A percentile compares a stretch with the other conserved stretches of the same genome.
These are phyloP conservation scores for Fusarium lateritium DNA, from an alignment of 2,329 filamentous ascomycete genomes.

Conservation along the genomic window DNA sequence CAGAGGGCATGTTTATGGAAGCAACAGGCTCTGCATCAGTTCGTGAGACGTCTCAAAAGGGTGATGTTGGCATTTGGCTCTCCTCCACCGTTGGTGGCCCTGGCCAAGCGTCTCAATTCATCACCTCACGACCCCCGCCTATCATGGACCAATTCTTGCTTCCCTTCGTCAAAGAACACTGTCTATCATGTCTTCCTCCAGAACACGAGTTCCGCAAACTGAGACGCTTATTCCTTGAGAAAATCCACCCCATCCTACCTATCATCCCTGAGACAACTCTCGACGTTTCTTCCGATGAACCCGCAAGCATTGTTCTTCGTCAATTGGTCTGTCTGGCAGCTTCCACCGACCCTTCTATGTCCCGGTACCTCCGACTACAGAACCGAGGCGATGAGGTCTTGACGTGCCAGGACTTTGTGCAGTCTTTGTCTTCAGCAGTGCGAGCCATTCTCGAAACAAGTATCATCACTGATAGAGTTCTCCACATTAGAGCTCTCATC, in stretches of 20 bases:
- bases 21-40: slow-evolving; percentile 59
- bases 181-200: slow-evolving; percentile 64
- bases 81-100: slow-evolving; percentile 49
- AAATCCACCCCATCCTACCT: slow-evolving; percentile 69
- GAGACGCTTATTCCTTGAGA: slow-evolving; percentile 63
- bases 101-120: slow-evolving; percentile 55
- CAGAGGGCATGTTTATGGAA: slow-evolving; percentile 72
- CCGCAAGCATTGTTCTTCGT: slow-evolving; percentile 61
- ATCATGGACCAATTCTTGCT: slow-evolving; percentile 59
- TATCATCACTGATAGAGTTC: slow-evolving; percentile 67
- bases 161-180: slow-evolving; percentile 62
- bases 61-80: slow-evolving; percentile 71
- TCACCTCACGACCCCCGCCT: slow-evolving; percentile 56
- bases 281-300: slow-evolving; percentile 49
- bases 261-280: slow-evolving; percentile 61
- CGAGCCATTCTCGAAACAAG: slow-evolving; percentile 67
- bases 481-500: slow-evolving; percentile 68
- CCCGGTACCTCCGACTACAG: slow-evolving; percentile 61
- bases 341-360: slow-evolving; percentile 63
- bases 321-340: slow-evolving; percentile 71
- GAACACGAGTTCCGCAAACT: slow-evolving; percentile 62
- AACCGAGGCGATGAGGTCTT: slow-evolving; percentile 58
- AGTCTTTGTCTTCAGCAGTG: slow-evolving; percentile 63
- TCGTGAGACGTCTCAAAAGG: slow-evolving; percentile 60
- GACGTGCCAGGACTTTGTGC: slow-evolving; percentile 64